Evolutionary conservation across 23 red algal genomes (phyloP), one percentile per base, ranked within the genome.

Genomic region (Gracilaria domingensis): DNA sequence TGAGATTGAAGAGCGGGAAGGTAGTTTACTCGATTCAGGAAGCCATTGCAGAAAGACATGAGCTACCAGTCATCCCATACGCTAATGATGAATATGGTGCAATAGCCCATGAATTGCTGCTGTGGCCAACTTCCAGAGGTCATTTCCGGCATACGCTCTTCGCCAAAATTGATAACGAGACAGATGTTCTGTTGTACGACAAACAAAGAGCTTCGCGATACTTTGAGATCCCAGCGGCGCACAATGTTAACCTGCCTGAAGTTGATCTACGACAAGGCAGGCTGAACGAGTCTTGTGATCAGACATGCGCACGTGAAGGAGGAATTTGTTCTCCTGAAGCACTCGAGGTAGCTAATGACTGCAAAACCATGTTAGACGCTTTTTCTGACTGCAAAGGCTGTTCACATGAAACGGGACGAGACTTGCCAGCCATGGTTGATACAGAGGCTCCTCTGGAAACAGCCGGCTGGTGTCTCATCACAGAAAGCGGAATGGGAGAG

Each of bases 91-190:
- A 67, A 8, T 86, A 71, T 49, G 35, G 59, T 69, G 20, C 65
- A 26, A 72, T 86, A 23, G 82, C 82, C 21, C 36, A 54, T 24
- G 18, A 64, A 48, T 23, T 89, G 30, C 4, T 12, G 45, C 85
- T 89, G 25, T 89, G 85, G 85, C 85, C 85, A 13, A 89, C 85
- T 58, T 69, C 85, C 44, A 67, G 85, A 35, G 85, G 85, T 17
- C 70, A 79, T 56, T 76, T 89, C 39, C 29, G 64, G 17, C 70
- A 89, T 49, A 79, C 73, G 33, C 85, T 89, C 7, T 66, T 76
- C 85, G 70, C 67, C 42, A 11, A 55, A 37, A 26, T 89, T 20
- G 55, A 50, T 26, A 61, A 38, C 37, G 20, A 89, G 9, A 76
- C 49, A 66, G 71, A 79, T 47, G 34, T 89, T 35, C 34, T 89